Evolutionary conservation across 148 eudicot species (phyloP).

Genomic region (Linanthus parryae): DNA sequence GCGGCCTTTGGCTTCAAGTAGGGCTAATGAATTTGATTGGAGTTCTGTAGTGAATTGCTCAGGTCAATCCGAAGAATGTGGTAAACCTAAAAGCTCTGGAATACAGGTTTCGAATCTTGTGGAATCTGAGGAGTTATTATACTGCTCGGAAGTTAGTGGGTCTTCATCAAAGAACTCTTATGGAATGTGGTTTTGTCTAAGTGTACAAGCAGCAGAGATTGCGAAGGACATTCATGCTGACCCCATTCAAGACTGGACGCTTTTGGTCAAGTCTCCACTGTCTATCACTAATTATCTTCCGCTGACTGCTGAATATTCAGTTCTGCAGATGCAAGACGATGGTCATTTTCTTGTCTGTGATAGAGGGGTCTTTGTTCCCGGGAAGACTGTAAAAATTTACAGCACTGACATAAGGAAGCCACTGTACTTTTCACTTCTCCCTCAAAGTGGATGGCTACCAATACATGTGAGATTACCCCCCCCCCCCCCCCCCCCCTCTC

Average conservation of each 20-base stretch:
- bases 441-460: conserved; percentile 94
- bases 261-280: conserved; percentile 74
- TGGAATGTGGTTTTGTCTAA: conserved; percentile 79
- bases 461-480: conserved; percentile 47
- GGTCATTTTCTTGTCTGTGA: conserved; percentile 69
- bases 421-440: conserved; percentile 71
- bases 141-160: conserved; percentile 55
- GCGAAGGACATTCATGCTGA: conserved; percentile 77
- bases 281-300: conserved; percentile 86
- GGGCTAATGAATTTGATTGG: conserved; percentile 62
- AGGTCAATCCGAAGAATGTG: conserved; percentile 32
- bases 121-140: conserved; percentile 57
- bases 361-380: conserved; percentile 74
- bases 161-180: conserved; percentile 52
- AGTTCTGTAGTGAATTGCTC: conserved; percentile 55
- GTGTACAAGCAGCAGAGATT: conserved; percentile 76
- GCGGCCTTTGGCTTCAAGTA: conserved; percentile 48
- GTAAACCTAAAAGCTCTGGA: conserved; percentile 29
- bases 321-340: conserved; percentile 78
- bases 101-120: conserved; percentile 59
- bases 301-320: conserved; percentile 70
- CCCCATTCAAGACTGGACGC: conserved; percentile 90
- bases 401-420: conserved; percentile 73
- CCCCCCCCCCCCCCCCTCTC: conserved; percentile 2
- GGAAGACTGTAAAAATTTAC: conserved; percentile 71